Evolutionary conservation across 345 rosid species (phyloP), one percentile per base, ranked within the genome.

Genomic region (Mallotus nudiflorus): DNA sequence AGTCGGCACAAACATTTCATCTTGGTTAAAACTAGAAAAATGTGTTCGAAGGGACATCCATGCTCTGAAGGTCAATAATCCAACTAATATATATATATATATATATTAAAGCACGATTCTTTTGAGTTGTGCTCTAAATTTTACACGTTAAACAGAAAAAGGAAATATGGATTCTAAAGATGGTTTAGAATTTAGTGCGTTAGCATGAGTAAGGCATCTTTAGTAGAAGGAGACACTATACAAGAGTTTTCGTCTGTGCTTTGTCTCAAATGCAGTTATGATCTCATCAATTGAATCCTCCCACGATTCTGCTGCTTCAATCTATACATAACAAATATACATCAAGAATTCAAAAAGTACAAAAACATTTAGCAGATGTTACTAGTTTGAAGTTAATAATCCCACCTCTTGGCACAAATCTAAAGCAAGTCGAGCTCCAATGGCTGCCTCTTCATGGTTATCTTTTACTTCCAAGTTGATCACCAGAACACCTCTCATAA

Each of bases 391-490:
- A 58, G 52, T 45, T 66, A 16, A 44, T 58, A 67, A 20, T 51
- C 62, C 61, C 45, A 89, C 96, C 90, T 87, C 91, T 80, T 84
- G 93, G 79, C 98, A 93, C 61, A 93, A 85, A 72, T 93, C 97
- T 72, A 89, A 82, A 51, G 96, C 79, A 40, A 89, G 91, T 50
- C 88, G 88, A 71, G 85, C 98, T 65, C 99, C 99, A 7, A 83
- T 66, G 18, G 99, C 97, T 52, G 99, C 99, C 81, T 92, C 99
- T 72, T 94, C 97, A 46, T 94, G 97, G 81, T 92, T 94, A 68
- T 94, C 98, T 85, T 94, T 95, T 52, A 95, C 99, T 75, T 95
- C 99, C 84, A 95, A 75, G 85, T 94, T 94, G 77, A 94, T 90
- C 70, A 94, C 87, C 67, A 95, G 82, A 33, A 89, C 91, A 24